Conservation (phyloP, 441 rosid genomes). For the Euphorbia schlechtendalii region DNA sequence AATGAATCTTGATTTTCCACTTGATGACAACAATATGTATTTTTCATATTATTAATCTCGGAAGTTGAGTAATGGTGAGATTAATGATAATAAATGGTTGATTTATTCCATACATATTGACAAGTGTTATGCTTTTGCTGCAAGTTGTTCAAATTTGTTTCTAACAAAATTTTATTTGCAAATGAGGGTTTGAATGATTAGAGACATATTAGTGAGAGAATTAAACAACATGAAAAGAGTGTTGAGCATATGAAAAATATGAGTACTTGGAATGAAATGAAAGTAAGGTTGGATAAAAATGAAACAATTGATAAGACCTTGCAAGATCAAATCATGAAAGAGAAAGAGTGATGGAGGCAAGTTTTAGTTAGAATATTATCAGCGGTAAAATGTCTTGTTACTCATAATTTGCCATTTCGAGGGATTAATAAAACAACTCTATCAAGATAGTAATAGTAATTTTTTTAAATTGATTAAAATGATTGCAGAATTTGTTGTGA, state of each 20-base stretch:
- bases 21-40: not conserved
- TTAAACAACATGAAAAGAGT: not conserved
- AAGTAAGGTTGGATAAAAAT: not conserved
- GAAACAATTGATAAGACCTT: slow-evolving; percentile 2
- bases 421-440: not conserved
- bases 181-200: not conserved
- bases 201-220: slow-evolving; percentile 1
- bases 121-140: not conserved
- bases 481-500: not conserved
- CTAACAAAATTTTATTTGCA: not conserved
- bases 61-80: not conserved
- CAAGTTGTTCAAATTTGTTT: not conserved
- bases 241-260: not conserved
- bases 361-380: slow-evolving; percentile 5
- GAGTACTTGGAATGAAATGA: not conserved
- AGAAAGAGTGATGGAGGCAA: not conserved
- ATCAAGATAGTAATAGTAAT: not conserved
- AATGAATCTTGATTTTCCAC: not conserved
- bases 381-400: not conserved
- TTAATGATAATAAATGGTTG: not conserved
- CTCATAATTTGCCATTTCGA: not conserved
- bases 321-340: not conserved
- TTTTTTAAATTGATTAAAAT: not conserved
- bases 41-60: not conserved
- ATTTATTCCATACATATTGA: not conserved